Percentiles rank a stretch among this genome's conserved stretches.
Conservation (phyloP, 306 rosid species). For the Pterocarpus santalinus region DNA sequence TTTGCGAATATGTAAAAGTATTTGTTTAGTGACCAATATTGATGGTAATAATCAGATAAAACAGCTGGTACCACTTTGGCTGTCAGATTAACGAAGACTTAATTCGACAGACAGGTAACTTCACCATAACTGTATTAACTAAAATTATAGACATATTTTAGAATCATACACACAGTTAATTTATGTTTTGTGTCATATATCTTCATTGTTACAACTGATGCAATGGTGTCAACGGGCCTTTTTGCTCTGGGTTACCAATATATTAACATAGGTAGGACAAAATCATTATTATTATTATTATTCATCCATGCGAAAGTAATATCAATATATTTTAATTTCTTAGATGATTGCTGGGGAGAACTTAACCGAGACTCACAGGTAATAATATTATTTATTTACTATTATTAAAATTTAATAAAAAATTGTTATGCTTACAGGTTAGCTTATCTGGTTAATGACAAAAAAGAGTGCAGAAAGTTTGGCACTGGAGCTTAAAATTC, state of each 20-base stretch:
- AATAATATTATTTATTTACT: background rate
- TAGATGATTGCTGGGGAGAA: conserved; percentile 93
- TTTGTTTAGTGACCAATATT: conserved; percentile 3
- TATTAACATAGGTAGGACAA: conserved; percentile 65
- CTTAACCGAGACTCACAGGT: conserved; percentile 69
- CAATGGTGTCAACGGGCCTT: conserved; percentile 81
- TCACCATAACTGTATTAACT: background rate
- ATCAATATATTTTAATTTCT: background rate
- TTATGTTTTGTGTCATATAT: background rate
- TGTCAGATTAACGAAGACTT: conserved; percentile 67
- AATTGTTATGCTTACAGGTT: background rate
- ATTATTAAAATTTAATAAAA: background rate
- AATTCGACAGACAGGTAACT: conserved; percentile 72
- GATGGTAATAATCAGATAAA: conserved; percentile 53
- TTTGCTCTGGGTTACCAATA: conserved; percentile 72
- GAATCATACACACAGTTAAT: background rate
- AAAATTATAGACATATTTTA: background rate
- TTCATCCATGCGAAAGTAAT: background rate
- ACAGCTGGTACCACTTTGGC: conserved; percentile 83
- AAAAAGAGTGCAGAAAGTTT: no score
- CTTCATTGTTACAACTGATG: conserved; percentile 62
- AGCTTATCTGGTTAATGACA: background rate
- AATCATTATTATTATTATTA: background rate
- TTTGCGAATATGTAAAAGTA: no score
- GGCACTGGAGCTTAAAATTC: background rate